phyloP scores from a whole-genome alignment of 805 yeast genomes.

The Candida ipomoeae region DNA sequence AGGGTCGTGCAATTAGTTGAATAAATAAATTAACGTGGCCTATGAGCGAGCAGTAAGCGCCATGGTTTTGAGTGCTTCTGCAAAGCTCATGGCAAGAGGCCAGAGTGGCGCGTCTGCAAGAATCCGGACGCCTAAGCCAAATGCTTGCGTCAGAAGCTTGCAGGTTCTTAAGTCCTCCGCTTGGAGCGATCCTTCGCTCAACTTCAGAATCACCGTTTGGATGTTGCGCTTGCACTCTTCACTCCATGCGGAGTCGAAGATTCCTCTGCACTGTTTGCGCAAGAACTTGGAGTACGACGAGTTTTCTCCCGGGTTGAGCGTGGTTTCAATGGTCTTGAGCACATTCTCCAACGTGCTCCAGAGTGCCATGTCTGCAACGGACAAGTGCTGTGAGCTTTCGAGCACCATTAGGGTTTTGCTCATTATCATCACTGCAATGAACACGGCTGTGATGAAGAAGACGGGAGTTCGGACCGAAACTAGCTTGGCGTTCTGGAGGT shows the following conservation, averaged over 20 bases:
- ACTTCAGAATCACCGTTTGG: slow-evolving; percentile 3
- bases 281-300: slow-evolving; percentile 57
- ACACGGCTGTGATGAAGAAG: slow-evolving; percentile 67
- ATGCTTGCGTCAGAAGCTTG: slow-evolving; percentile 51
- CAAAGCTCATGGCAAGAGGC: slow-evolving; percentile 77
- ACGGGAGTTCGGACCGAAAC: slow-evolving; percentile 72
- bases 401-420: slow-evolving; percentile 58
- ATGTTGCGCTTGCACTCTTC: slow-evolving; percentile 12
- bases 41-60: slow-evolving; percentile 9
- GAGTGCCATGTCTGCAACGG: slow-evolving; percentile 49
- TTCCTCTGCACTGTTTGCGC: slow-evolving; percentile 56
- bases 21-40: background rate
- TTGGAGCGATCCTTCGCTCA: slow-evolving; percentile 13
- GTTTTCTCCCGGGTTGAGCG: slow-evolving; percentile 49
- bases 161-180: slow-evolving; percentile 37
- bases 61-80: slow-evolving; percentile 71
- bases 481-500: slow-evolving; percentile 59
- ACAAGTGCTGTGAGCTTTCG: slow-evolving; percentile 36
- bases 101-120: slow-evolving; percentile 83
- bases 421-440: slow-evolving; percentile 56
- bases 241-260: slow-evolving; percentile 36
- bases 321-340: slow-evolving; percentile 56
- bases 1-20: background rate
- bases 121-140: slow-evolving; percentile 69
- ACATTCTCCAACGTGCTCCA: slow-evolving; percentile 64